Percentiles rank a stretch among this genome's conserved stretches.
These are phyloP conservation scores for Pleurotus sapidus DNA, from an alignment of 768 basidiomycete species.

Conservation along the genomic window DNA sequence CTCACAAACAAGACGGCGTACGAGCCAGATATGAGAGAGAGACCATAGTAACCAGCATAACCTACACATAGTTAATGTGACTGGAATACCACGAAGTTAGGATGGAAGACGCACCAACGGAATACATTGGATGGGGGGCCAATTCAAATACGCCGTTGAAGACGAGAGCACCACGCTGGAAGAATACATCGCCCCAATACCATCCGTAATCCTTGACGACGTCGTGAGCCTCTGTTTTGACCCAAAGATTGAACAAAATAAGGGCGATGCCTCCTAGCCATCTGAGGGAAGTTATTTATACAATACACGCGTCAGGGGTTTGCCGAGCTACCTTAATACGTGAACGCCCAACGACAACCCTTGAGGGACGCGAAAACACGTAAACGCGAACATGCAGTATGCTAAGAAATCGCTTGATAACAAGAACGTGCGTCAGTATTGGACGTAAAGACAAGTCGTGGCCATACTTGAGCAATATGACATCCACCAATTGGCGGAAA, in stretches of 20 bases:
- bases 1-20: constrained; percentile 91
- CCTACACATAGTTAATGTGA: constrained; percentile 36
- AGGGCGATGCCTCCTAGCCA: constrained; percentile 86
- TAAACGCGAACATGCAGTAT: constrained; percentile 93
- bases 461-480: constrained; percentile 91
- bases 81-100: neutral
- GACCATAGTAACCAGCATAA: constrained; percentile 97
- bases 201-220: constrained; percentile 96
- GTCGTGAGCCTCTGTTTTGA: constrained; percentile 95
- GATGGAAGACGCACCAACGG: constrained; percentile 49
- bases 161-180: constrained; percentile 88
- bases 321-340: constrained; percentile 58
- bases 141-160: constrained; percentile 99
- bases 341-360: constrained; percentile 74
- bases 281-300: constrained; percentile 31
- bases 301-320: neutral
- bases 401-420: constrained; percentile 76
- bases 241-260: constrained; percentile 96
- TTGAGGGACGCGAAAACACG: constrained; percentile 85
- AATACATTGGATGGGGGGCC: constrained; percentile 95
- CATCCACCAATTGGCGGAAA: constrained; percentile 93
- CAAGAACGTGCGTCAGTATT: neutral
- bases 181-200: constrained; percentile 96
- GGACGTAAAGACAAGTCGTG: neutral
- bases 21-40: constrained; percentile 87